A percentile compares a stretch with the other conserved stretches of the same genome.
Conservation (phyloP, 768 basidiomycete species). For the Hericium coralloides region DNA sequence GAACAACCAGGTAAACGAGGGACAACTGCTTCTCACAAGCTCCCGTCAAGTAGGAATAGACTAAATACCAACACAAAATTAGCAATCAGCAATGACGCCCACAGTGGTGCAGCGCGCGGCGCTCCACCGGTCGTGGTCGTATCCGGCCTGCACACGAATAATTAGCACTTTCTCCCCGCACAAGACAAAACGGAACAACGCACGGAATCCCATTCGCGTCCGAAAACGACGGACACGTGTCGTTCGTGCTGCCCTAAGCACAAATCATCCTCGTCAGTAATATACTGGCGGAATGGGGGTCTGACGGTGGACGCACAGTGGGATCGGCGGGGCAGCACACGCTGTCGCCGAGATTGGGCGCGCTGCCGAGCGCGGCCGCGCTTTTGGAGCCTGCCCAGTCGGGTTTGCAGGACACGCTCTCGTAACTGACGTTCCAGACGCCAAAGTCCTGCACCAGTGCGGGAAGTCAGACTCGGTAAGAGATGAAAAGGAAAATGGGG, state of each 20-base stretch:
- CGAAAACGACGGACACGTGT: slow-evolving; percentile 65
- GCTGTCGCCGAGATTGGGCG: slow-evolving; percentile 41
- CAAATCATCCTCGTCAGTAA: no score
- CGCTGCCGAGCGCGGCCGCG: slow-evolving; percentile 58
- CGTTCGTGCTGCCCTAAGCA: slow-evolving; percentile 14
- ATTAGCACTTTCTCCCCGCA: neutral
- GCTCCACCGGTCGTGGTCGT: no score
- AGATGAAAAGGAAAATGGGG: no score
- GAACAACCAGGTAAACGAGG: no score
- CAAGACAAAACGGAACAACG: slow-evolving; percentile 18
- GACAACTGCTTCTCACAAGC: no score
- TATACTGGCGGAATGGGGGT: neutral
- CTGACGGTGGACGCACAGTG: slow-evolving; percentile 32
- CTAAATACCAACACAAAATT: no score
- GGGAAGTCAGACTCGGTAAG: no score
- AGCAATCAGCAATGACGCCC: no score
- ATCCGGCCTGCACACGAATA: no score
- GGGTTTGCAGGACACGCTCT: slow-evolving; percentile 48
- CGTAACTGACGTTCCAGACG: slow-evolving; percentile 76
- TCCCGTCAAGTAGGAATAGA: no score
- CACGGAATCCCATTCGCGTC: slow-evolving; percentile 58
- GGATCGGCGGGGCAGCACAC: slow-evolving; percentile 73
- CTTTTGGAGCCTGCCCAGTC: slow-evolving; percentile 58
- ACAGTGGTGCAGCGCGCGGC: no score
- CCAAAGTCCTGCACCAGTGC: slow-evolving; percentile 58